A percentile compares a stretch with the other conserved stretches of the same genome.
Conservation (phyloP, 179 eudicot species). For the Silene noctiflora region DNA sequence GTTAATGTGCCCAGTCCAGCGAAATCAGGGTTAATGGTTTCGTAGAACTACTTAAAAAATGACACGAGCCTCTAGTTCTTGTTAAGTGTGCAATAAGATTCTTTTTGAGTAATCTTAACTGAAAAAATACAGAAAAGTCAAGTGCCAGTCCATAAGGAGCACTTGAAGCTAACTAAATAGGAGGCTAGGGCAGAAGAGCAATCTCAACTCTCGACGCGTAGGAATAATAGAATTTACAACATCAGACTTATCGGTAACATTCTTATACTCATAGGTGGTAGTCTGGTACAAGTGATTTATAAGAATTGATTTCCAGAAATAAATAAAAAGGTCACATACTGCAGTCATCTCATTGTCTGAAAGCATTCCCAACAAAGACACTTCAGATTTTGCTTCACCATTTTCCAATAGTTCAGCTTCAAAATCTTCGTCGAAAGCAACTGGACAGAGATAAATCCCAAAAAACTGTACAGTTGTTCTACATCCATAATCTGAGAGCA, state of each 20-base stretch:
- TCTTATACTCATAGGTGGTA: neutral
- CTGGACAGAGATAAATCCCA: constrained; percentile 32
- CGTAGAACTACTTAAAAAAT: neutral
- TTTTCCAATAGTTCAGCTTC: constrained; percentile 84
- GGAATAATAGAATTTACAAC: neutral
- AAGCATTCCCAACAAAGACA: constrained; percentile 61
- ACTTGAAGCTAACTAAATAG: constrained; percentile 1
- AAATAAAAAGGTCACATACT: constrained; percentile 36
- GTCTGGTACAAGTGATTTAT: neutral
- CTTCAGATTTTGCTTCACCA: constrained; percentile 79
- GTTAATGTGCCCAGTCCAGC: neutral
- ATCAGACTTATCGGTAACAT: neutral
- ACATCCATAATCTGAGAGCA: neutral
- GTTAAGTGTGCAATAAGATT: neutral
- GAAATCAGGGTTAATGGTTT: neutral
- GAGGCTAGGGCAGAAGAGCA: neutral
- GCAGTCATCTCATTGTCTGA: constrained; percentile 73
- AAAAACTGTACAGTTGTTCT: neutral
- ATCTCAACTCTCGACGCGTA: neutral
- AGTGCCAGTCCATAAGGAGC: neutral
- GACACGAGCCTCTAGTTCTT: neutral
- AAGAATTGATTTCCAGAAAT: neutral
- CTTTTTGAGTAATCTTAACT: neutral
- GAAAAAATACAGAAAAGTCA: neutral
- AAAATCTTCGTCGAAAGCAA: constrained; percentile 98